Evolutionary conservation across 306 rosid species (phyloP), one percentile per base, ranked within the genome.

Genomic region (Lathyrus tuberosus): DNA sequence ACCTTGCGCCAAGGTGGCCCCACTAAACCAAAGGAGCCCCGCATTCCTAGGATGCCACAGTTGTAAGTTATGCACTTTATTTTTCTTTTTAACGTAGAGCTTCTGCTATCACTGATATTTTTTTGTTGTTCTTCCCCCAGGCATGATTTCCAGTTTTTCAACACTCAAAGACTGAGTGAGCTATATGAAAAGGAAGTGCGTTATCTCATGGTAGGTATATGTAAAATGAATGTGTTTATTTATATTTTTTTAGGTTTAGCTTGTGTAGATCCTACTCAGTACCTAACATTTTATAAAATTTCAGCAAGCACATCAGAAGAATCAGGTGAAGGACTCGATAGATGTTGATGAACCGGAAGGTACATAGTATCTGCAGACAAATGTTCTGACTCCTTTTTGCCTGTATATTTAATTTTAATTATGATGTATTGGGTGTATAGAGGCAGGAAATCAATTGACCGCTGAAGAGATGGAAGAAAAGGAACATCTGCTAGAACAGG

Each of bases 1-100:
- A 91, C 99, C 69, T 56, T 94, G 96, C 96, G 99, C 30, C 99
- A 94, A 86, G 97, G 99, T 76, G 99, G 83, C 82, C 97, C 99
- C 8, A 70, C 95, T 61, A 94, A 94, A 83, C 97, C 99, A 4
- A 94, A 80, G 67, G 99, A 94, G 84, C 97, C 99, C 7, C 92
- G 99, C 40, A 94, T 94, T 86, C 99, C 99, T 38, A 96, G 99
- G 75, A 94, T 94, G 99, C 99, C 99, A 52, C 97, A 91, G 83
- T 77, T 94, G 99, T 94, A 89, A 91, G 96, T 46, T 49, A 78
- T 67, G 18, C 30, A 24, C 63, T 62, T 10, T 15, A 54, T 65
- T 30, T 42, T 76, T 76, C 10, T 65, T 59, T 74, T 65, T 24
- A 26, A 62, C 5, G 8, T 79, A 16, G 13, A 40, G 24, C 65